These are phyloP conservation scores for Fagopyrum homotropicum DNA, from an alignment of 148 eudicot genomes.

Conservation along the genomic window DNA sequence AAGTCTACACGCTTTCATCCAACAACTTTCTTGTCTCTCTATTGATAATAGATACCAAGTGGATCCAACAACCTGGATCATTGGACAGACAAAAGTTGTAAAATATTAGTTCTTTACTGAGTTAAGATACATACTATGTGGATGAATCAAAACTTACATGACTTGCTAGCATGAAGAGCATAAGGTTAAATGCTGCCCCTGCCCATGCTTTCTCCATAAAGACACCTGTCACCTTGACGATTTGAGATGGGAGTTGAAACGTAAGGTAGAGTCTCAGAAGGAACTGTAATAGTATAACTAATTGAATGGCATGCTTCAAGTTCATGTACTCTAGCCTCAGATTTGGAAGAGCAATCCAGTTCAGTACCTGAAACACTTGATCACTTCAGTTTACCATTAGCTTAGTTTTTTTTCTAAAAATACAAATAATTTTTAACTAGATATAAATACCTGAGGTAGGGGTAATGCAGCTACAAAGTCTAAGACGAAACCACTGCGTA, in stretches of 20 bases:
- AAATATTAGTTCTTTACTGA: no score
- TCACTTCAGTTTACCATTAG: background rate
- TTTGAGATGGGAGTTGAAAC: constrained; percentile 32
- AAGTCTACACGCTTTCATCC: constrained; percentile 20
- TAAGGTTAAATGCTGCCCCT: constrained; percentile 47
- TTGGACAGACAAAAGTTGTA: no score
- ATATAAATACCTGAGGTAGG: constrained; percentile 22
- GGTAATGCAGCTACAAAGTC: constrained; percentile 44
- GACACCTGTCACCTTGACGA: constrained; percentile 36
- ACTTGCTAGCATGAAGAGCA: constrained; percentile 45
- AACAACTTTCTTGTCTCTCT: constrained; percentile 25
- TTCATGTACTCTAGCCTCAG: constrained; percentile 19
- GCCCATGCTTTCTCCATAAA: constrained; percentile 43
- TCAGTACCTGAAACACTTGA: constrained; percentile 32
- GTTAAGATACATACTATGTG: background rate
- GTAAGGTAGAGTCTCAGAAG: constrained; percentile 33
- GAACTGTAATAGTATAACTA: constrained; percentile 29
- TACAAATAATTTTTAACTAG: background rate
- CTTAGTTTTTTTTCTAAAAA: background rate
- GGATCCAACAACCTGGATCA: constrained; percentile 19
- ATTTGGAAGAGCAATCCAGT: constrained; percentile 42
- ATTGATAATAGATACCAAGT: constrained; percentile 27
- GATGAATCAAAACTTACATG: constrained; percentile 31
- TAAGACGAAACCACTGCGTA: constrained; percentile 27
- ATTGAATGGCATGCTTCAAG: constrained; percentile 13